phyloP scores from a whole-genome alignment of 768 basidiomycete species.

The Macrolepiota dolichaula region DNA sequence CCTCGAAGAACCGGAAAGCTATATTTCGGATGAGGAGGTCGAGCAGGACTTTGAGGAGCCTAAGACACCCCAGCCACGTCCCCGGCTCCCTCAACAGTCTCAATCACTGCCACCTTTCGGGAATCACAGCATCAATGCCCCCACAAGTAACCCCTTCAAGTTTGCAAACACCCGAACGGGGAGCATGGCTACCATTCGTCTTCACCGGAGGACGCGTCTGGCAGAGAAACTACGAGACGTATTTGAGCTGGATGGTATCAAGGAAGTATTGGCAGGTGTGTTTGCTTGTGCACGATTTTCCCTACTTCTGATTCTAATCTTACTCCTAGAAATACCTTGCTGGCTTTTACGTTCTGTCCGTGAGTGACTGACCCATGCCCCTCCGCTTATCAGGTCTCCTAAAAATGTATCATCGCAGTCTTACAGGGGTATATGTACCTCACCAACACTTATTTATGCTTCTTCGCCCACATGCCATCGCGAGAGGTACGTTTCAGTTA shows the following conservation, averaged over 20 bases:
- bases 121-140: neutral
- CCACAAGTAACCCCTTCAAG: conserved; percentile 18
- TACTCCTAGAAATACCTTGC: conserved; percentile 79
- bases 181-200: conserved; percentile 71
- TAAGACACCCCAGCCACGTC: conserved; percentile 37
- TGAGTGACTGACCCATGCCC: conserved; percentile 44
- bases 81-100: conserved; percentile 13
- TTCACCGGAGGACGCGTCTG: conserved; percentile 65
- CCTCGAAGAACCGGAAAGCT: conserved; percentile 25
- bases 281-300: conserved; percentile 9
- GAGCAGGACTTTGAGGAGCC: conserved; percentile 53
- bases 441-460: conserved; percentile 90
- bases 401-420: conserved; percentile 41
- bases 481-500: conserved; percentile 59
- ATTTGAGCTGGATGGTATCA: conserved; percentile 76
- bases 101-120: conserved; percentile 11
- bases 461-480: conserved; percentile 92
- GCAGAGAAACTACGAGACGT: conserved; percentile 89
- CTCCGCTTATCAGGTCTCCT: neutral
- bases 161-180: conserved; percentile 41
- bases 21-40: conserved; percentile 47
- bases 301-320: conserved; percentile 3
- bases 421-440: conserved; percentile 98
- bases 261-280: conserved; percentile 82
- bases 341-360: conserved; percentile 89